Evolutionary conservation across 345 rosid species (phyloP).

Genomic region (Moricandia moricandioides): DNA sequence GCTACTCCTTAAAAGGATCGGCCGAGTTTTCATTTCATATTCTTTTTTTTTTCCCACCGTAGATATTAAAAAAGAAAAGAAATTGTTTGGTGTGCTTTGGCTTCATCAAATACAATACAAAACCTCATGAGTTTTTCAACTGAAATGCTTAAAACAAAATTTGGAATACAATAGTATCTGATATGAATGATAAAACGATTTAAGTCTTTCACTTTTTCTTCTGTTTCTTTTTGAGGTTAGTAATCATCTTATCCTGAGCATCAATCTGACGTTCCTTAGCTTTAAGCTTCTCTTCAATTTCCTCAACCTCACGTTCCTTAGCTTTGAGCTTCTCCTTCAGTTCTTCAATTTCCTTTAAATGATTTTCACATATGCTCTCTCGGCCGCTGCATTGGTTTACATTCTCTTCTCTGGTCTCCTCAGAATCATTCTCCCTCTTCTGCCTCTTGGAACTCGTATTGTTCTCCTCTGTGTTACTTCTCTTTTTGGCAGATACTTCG

Average conservation of each 20-base stretch:
- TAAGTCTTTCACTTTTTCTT: constrained; percentile 1
- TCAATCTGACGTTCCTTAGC: constrained; percentile 38
- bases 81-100: background rate
- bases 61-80: constrained; percentile 15
- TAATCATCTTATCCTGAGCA: constrained; percentile 49
- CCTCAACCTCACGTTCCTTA: constrained; percentile 31
- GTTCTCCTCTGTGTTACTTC: constrained; percentile 41
- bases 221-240: constrained; percentile 38
- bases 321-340: constrained; percentile 39
- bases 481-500: constrained; percentile 35
- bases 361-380: constrained; percentile 15
- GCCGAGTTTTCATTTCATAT: constrained; percentile 26
- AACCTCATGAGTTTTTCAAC: constrained; percentile 5
- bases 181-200: background rate
- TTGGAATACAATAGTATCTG: background rate
- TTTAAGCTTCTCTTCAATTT: constrained; percentile 41
- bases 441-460: constrained; percentile 42
- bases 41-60: constrained; percentile 3
- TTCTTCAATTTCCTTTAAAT: constrained; percentile 20
- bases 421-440: constrained; percentile 25
- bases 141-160: constrained; percentile 11
- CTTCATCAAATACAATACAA: constrained; percentile 7
- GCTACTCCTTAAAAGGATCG: constrained; percentile 4
- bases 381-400: background rate
- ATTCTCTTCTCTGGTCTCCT: constrained; percentile 16